phyloP scores from a whole-genome alignment of 257 asterid species.

The Sherardia arvensis region DNA sequence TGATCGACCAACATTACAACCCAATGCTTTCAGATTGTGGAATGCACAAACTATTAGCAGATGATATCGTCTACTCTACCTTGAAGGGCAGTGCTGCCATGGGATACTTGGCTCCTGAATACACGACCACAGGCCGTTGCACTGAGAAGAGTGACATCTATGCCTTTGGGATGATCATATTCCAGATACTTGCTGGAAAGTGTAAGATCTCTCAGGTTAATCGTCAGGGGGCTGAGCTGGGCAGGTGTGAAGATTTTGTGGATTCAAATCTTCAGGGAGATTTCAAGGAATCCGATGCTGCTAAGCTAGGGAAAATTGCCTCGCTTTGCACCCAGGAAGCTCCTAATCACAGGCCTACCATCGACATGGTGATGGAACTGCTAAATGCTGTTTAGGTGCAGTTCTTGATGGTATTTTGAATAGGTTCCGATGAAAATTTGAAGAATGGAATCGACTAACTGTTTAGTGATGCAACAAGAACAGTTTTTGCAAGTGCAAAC shows the following conservation, averaged over 20 bases:
- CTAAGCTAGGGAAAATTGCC: constrained; percentile 71
- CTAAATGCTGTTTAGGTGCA: constrained; percentile 25
- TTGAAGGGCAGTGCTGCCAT: constrained; percentile 91
- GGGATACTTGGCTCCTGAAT: constrained; percentile 96
- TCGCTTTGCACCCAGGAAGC: constrained; percentile 72
- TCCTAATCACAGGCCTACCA: constrained; percentile 61
- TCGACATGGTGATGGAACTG: constrained; percentile 53
- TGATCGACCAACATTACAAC: constrained; percentile 64
- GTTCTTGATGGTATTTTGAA: constrained; percentile 13
- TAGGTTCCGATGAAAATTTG: constrained; percentile 9
- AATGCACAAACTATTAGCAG: constrained; percentile 68
- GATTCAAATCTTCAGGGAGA: constrained; percentile 55
- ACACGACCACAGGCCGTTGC: constrained; percentile 79
- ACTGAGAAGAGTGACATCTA: constrained; percentile 84
- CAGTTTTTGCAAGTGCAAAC: constrained; percentile 8
- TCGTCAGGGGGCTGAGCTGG: constrained; percentile 65
- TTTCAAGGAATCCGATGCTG: constrained; percentile 67
- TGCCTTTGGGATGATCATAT: constrained; percentile 88
- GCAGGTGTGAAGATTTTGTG: constrained; percentile 58
- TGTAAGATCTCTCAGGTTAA: constrained; percentile 53
- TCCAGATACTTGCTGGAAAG: constrained; percentile 82
- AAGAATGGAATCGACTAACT: constrained; percentile 5
- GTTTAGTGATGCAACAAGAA: constrained; percentile 10
- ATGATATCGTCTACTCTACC: constrained; percentile 72
- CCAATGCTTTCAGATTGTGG: constrained; percentile 85